Evolutionary conservation across 2,329 filamentous ascomycete species (phyloP), one percentile per base, ranked within the genome.

Genomic region (Didymella lethalis): DNA sequence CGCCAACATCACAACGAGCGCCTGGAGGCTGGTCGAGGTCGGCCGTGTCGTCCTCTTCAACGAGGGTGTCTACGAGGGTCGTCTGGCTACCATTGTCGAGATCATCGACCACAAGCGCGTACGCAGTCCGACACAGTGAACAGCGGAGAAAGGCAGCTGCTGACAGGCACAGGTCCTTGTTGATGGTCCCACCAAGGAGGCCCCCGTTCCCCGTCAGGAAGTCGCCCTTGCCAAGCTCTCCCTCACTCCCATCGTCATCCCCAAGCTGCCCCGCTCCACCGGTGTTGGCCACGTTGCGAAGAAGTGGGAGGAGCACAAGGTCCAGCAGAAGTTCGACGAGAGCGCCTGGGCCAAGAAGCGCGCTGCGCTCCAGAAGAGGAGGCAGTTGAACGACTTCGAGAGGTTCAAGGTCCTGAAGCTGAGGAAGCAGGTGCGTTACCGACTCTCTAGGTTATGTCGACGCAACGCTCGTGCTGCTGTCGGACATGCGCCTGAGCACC

Each of bases 91-190:
- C 77, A 94, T 99, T 79, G 93, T 97, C 83, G 94, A 99, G 89
- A 98, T 99, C 83, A 95, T 99, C 85, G 95, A 99, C 85, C 94
- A 99, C 90, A 97, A 97, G 89, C 93, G 95, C 85, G 95, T 99
- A 96, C 81, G 95, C 92, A 79, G 56, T 18, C 48, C 51, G 58
- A 62, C 60, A 55, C 59, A 54, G 50, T 55, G 46, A 62, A 48
- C 54, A 54, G 66, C 43, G 47, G 58, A 65, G 60, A 36, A 48
- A 56, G 12, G 36, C 65, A 65, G 68, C 61, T 55, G 61, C 74
- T 76, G 63, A 78, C 68, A 65, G 48, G 66, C 38, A 62, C 81
- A 99, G 95, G 92, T 93, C 83, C 90, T 99, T 80, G 88, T 99
- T 80, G 95, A 99, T 83, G 94, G 94, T 81, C 93, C 94, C 79